These are phyloP conservation scores for Pyrrhoderma noxium DNA, from an alignment of 1,284 basidiomycete genomes.

Conservation along the genomic window DNA sequence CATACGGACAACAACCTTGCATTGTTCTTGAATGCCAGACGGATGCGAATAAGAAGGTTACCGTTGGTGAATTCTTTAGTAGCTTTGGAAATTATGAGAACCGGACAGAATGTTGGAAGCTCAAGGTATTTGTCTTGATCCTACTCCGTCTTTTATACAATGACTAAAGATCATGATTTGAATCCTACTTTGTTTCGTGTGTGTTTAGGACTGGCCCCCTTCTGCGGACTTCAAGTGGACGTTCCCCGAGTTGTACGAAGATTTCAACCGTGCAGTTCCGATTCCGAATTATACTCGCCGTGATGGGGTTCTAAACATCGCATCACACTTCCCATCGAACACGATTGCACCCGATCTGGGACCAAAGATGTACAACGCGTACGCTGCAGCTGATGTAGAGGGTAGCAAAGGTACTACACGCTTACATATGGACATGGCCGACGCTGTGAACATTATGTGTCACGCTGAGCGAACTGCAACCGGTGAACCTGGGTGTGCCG, in stretches of 20 bases:
- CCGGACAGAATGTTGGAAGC: constrained; percentile 61
- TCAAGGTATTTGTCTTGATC: constrained; percentile 52
- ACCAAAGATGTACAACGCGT: constrained; percentile 77
- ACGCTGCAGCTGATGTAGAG: constrained; percentile 52
- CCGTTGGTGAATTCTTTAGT: constrained; percentile 74
- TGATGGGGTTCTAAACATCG: constrained; percentile 84
- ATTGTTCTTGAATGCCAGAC: constrained; percentile 76
- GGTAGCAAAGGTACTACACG: constrained; percentile 80
- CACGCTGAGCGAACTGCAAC: constrained; percentile 57
- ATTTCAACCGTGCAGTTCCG: constrained; percentile 79
- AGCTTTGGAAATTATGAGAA: constrained; percentile 66
- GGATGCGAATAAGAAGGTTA: constrained; percentile 53
- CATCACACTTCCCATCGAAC: constrained; percentile 81
- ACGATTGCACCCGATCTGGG: constrained; percentile 84
- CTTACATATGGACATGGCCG: constrained; percentile 95
- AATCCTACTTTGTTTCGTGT: not conserved
- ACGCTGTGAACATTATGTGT: constrained; percentile 90
- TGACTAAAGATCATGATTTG: no score
- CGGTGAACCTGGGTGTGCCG: constrained; percentile 72
- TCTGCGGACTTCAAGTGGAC: constrained; percentile 75
- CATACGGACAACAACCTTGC: constrained; percentile 62
- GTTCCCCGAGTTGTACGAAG: constrained; percentile 84
- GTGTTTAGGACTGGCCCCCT: constrained; percentile 80
- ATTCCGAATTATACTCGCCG: constrained; percentile 83
- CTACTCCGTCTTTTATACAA: not conserved